Base-by-base conservation (phyloP, 2,329 filamentous ascomycete genomes). In the Thyridium curvatum region DNA sequence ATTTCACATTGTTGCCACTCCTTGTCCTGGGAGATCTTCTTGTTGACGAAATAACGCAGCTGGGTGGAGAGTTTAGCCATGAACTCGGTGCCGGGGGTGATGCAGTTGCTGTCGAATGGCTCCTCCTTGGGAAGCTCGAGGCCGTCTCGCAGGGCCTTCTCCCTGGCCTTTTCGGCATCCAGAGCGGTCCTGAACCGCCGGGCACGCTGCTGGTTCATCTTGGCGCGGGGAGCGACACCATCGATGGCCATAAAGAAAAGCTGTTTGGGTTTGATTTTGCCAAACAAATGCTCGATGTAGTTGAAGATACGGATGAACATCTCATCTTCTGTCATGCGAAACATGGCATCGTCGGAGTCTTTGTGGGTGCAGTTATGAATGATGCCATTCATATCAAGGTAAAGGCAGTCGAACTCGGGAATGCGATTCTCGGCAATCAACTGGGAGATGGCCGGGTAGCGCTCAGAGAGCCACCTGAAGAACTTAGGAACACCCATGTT, bases 291-390 rank as follows among this genome's bases (percentile, higher is more conserved):
- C 64, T 98, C 93, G 50, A 98, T 98, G 62, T 98, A 98, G 66
- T 97, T 97, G 78, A 98, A 98, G 55, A 98, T 98, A 42, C 89
- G 86, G 51, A 98, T 96, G 59, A 98, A 98, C 93, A 98, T 98
- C 64, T 96, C 87, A 61, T 98, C 91, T 62, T 98, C 94, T 41
- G 84, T 91, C 65, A 97, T 82, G 40, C 93, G 88, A 55, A 94
- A 94, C 2, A 87, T 88, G 4, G 89, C 81, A 58, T 91, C 90
- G 57, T 94, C 90, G 17, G 87, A 84, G 65, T 98, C 91, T 57
- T 93, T 95, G 68, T 98, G 93, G 41, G 93, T 98, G 64, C 93
- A 98, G 64, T 98, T 98, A 66, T 98, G 91, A 55, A 98, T 98
- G 61, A 98, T 98, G 50, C 93, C 93, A 65, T 98, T 98, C 93